phyloP scores from a whole-genome alignment of 768 basidiomycete genomes.

The Fistulinella prunicolor region DNA sequence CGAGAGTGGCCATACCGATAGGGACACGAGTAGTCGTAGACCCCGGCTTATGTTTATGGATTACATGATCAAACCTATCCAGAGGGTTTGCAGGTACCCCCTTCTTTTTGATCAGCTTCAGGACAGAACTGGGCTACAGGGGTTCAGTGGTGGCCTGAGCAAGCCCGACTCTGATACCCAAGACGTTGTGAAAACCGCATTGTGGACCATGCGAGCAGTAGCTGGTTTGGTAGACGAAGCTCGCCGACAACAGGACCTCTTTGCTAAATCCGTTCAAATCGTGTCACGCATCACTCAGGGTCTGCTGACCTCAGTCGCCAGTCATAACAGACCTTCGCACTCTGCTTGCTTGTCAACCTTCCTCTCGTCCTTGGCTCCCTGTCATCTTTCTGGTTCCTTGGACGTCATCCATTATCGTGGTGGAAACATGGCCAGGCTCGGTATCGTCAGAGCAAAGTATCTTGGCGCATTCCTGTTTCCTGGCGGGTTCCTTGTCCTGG shows the following conservation, averaged over 20 bases:
- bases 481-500: conserved; percentile 82
- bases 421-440: conserved; percentile 39
- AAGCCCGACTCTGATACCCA: conserved; percentile 3
- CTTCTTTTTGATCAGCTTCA: conserved; percentile 77
- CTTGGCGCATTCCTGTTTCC: conserved; percentile 86
- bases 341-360: conserved; percentile 52
- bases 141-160: not conserved
- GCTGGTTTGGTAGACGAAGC: conserved; percentile 82
- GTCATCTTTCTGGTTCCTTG: conserved; percentile 78
- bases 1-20: conserved; percentile 29
- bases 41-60: conserved; percentile 67
- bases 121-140: conserved; percentile 6
- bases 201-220: conserved; percentile 71
- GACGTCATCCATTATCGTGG: conserved; percentile 77
- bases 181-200: conserved; percentile 39
- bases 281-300: conserved; percentile 57
- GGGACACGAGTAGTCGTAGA: conserved; percentile 27
- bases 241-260: conserved; percentile 59
- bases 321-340: conserved; percentile 29
- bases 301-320: conserved; percentile 27
- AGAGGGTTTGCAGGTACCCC: conserved; percentile 94
- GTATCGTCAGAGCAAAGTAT: conserved; percentile 76
- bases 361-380: conserved; percentile 71
- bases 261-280: conserved; percentile 65
- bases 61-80: conserved; percentile 96